Conservation (phyloP, 1,284 basidiomycete species). For the Cryptococcus sp. region DNA sequence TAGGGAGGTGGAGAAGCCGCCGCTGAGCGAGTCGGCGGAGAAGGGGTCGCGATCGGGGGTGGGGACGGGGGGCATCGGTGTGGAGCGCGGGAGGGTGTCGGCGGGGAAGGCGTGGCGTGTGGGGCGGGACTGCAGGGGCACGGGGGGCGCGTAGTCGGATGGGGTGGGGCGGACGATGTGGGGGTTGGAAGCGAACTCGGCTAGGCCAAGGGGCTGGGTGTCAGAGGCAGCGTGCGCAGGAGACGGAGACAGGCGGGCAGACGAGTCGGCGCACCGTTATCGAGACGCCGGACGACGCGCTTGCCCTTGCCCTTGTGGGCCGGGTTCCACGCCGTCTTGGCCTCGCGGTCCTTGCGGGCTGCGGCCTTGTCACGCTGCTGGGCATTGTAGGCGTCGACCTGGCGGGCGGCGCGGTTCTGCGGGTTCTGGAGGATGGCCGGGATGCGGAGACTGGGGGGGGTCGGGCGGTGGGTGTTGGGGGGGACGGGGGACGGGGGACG, state of each 20-base stretch:
- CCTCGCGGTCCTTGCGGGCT: slow-evolving; percentile 30
- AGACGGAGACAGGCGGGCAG: neutral
- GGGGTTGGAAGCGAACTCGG: slow-evolving; percentile 43
- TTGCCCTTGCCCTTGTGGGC: slow-evolving; percentile 33
- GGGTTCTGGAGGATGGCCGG: slow-evolving; percentile 50
- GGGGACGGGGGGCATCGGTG: slow-evolving; percentile 18
- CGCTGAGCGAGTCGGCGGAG: slow-evolving; percentile 28
- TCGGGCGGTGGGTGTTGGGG: neutral
- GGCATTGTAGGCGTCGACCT: slow-evolving; percentile 43
- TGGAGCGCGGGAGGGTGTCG: slow-evolving; percentile 25
- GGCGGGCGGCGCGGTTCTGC: slow-evolving; percentile 25
- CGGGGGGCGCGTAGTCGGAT: slow-evolving; percentile 37
- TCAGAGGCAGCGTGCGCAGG: neutral
- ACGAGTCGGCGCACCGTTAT: slow-evolving; percentile 33
- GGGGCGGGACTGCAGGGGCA: slow-evolving; percentile 38
- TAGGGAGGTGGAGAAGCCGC: slow-evolving; percentile 42
- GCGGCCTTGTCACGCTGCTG: slow-evolving; percentile 45
- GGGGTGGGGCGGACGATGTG: slow-evolving; percentile 36
- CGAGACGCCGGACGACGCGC: slow-evolving; percentile 39
- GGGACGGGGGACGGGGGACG: neutral
- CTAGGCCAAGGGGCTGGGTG: slow-evolving; percentile 14
- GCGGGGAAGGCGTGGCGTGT: slow-evolving; percentile 33
- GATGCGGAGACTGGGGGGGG: slow-evolving; percentile 33
- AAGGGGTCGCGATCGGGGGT: slow-evolving; percentile 21
- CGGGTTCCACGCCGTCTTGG: slow-evolving; percentile 1